These are phyloP conservation scores for Dianthus caryophyllus DNA, from an alignment of 148 eudicot genomes.

Conservation along the genomic window DNA sequence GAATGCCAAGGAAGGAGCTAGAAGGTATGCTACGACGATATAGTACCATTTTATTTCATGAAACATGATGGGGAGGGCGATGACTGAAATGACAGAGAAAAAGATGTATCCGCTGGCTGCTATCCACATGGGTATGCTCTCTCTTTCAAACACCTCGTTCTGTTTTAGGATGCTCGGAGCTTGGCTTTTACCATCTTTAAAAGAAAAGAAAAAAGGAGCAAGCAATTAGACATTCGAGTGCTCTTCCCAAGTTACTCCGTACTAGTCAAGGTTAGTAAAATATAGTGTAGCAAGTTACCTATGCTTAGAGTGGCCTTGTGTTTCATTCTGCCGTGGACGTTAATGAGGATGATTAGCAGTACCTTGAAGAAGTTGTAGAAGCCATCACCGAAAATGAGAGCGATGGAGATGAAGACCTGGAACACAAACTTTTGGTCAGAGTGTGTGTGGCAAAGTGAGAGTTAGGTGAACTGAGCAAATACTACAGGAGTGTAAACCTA, in stretches of 20 bases:
- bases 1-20: constrained; percentile 65
- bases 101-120: constrained; percentile 50
- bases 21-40: constrained; percentile 47
- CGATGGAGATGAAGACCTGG: constrained; percentile 63
- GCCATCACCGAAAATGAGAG: constrained; percentile 68
- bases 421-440: constrained; percentile 34
- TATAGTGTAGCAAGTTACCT: constrained; percentile 21
- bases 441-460: neutral
- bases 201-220: constrained; percentile 15
- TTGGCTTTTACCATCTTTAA: constrained; percentile 22
- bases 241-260: neutral
- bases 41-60: constrained; percentile 65
- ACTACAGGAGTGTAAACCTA: neutral
- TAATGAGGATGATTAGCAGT: constrained; percentile 27
- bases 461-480: neutral
- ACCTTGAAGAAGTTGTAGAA: constrained; percentile 59
- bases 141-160: constrained; percentile 50
- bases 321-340: constrained; percentile 35
- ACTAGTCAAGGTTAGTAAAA: neutral
- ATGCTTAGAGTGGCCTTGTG: constrained; percentile 16
- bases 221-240: neutral
- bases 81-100: constrained; percentile 48
- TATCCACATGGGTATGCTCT: constrained; percentile 61
- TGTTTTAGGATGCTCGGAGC: constrained; percentile 25
- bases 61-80: constrained; percentile 53